Evolutionary conservation across 2,329 filamentous ascomycete species (phyloP).

Genomic region (Epichloe festucae): DNA sequence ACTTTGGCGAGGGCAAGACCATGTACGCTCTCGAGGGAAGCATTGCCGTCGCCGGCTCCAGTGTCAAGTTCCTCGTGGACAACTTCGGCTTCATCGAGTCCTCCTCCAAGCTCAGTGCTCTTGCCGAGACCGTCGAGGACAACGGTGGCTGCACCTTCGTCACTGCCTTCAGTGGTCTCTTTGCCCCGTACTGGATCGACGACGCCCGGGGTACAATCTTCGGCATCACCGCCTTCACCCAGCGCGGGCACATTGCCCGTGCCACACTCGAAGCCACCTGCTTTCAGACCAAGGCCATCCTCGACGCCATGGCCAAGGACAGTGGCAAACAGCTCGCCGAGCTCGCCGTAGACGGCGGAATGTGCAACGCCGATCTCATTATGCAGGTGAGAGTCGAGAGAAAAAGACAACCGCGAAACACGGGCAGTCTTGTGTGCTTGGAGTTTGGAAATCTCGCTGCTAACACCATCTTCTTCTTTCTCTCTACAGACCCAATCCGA

Average conservation of each 20-base stretch:
- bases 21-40: constrained; percentile 68
- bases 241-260: constrained; percentile 64
- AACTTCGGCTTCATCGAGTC: constrained; percentile 43
- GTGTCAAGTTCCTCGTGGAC: constrained; percentile 54
- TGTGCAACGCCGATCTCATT: constrained; percentile 68
- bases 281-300: constrained; percentile 72
- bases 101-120: constrained; percentile 29
- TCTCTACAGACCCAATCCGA: constrained; percentile 56
- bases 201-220: constrained; percentile 71
- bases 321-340: constrained; percentile 58
- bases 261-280: constrained; percentile 72
- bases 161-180: constrained; percentile 69
- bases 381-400: constrained; percentile 44
- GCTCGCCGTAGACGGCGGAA: constrained; percentile 72
- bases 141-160: constrained; percentile 68
- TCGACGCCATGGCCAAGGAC: constrained; percentile 71
- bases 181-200: constrained; percentile 78
- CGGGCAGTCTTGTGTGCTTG: neutral
- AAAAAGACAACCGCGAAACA: too few relatives aligned
- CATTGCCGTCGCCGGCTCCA: constrained; percentile 64
- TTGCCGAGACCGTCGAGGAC: constrained; percentile 42
- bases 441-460: neutral
- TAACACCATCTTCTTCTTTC: neutral
- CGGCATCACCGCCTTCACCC: constrained; percentile 64
- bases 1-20: constrained; percentile 53